Percentiles rank a stretch among this genome's conserved stretches.
These are phyloP conservation scores for Thalia dealbata DNA, from an alignment of 176 grass and related monocot genomes.

Conservation along the genomic window DNA sequence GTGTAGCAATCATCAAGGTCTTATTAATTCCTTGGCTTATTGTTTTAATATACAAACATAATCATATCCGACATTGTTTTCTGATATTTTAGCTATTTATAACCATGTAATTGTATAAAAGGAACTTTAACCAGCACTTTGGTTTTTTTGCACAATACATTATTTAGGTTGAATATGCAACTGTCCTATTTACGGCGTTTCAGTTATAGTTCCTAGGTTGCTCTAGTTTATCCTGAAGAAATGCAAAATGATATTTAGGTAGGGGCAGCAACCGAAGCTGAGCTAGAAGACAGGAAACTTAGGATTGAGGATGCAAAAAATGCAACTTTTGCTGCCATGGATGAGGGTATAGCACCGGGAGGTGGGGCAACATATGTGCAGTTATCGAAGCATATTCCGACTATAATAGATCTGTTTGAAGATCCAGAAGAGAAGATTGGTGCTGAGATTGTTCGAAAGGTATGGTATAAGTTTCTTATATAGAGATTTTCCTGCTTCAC, in stretches of 20 bases:
- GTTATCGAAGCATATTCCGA: conserved; percentile 65
- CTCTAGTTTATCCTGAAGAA: conserved; percentile 19
- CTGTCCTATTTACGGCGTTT: neutral
- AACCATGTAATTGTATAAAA: neutral
- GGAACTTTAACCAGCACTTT: neutral
- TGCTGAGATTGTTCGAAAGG: conserved; percentile 78
- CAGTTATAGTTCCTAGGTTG: neutral
- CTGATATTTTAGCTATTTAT: neutral
- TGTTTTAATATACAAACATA: neutral
- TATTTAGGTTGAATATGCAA: neutral
- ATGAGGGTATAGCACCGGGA: conserved; percentile 83
- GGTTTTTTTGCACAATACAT: neutral
- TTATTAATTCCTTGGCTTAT: neutral
- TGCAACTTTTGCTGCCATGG: conserved; percentile 82
- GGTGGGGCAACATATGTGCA: conserved; percentile 65
- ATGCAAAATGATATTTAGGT: conserved; percentile 52
- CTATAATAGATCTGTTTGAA: conserved; percentile 44
- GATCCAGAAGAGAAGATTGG: conserved; percentile 91
- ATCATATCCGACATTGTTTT: neutral
- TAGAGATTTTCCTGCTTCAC: neutral
- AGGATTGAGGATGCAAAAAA: conserved; percentile 97
- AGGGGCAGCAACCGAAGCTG: conserved; percentile 75
- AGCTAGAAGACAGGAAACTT: conserved; percentile 89
- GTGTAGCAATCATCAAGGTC: conserved; percentile 87
- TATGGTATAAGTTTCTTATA: conserved; percentile 13